phyloP scores from a whole-genome alignment of 1,139 yeast species.

The Kodamaea plutei region DNA sequence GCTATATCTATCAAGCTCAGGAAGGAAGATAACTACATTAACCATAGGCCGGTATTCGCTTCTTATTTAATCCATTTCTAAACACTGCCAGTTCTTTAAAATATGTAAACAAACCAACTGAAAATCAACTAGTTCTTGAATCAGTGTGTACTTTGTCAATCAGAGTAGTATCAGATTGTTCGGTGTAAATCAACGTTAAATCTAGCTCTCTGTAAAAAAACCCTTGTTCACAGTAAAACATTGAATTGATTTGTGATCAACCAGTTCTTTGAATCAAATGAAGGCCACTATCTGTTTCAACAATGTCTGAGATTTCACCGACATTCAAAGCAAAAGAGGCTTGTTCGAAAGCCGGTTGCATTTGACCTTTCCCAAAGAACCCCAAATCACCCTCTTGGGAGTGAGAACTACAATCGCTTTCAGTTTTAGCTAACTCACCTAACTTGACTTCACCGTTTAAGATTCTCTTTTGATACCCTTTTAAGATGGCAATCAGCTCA shows the following conservation, averaged over 20 bases:
- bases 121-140: too few species aligned
- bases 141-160: too few species aligned
- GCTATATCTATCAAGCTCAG: too few species aligned
- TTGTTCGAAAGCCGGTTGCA: slow-evolving; percentile 92
- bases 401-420: slow-evolving; percentile 87
- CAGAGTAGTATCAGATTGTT: too few species aligned
- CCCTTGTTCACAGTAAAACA: not conserved
- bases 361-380: slow-evolving; percentile 78
- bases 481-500: slow-evolving; percentile 69
- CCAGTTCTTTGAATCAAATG: slow-evolving; percentile 86
- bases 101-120: too few species aligned
- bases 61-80: too few species aligned
- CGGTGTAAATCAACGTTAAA: not conserved
- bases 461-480: slow-evolving; percentile 57
- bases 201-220: not conserved
- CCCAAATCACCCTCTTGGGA: slow-evolving; percentile 91
- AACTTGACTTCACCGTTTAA: slow-evolving; percentile 67
- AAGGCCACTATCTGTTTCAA: slow-evolving; percentile 88
- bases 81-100: too few species aligned
- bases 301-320: slow-evolving; percentile 78
- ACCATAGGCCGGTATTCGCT: too few species aligned
- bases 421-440: slow-evolving; percentile 70
- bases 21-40: too few species aligned
- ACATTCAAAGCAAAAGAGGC: slow-evolving; percentile 79
- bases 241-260: too few species aligned